These are phyloP conservation scores for Pythium inflatum DNA, from an alignment of 352 stramenopile species.

Conservation along the genomic window DNA sequence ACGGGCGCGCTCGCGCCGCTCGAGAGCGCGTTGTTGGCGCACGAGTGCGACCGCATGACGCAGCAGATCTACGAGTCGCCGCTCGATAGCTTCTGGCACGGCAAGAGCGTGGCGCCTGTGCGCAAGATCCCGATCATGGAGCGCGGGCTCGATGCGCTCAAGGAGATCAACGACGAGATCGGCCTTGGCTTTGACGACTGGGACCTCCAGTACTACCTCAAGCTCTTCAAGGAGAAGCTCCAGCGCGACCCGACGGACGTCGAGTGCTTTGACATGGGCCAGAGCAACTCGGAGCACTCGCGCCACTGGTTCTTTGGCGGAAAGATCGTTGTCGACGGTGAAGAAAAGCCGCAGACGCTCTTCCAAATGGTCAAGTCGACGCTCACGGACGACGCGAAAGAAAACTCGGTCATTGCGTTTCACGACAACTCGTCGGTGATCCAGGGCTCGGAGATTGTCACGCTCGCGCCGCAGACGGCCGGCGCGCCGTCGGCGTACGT, in stretches of 20 bases:
- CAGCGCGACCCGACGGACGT: slow-evolving; percentile 98
- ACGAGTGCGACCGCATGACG: slow-evolving; percentile 97
- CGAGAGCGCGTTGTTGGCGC: slow-evolving; percentile 63
- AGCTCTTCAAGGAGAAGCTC: slow-evolving; percentile 97
- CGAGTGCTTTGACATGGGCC: slow-evolving; percentile 99
- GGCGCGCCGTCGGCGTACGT: slow-evolving; percentile 72
- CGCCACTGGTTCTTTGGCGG: slow-evolving; percentile 99
- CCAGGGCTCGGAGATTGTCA: slow-evolving; percentile 89
- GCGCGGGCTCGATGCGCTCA: slow-evolving; percentile 92
- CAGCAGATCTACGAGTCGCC: slow-evolving; percentile 94
- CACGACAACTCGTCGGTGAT: slow-evolving; percentile 99
- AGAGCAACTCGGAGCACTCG: slow-evolving; percentile 99
- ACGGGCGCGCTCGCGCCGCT: slow-evolving; percentile 51
- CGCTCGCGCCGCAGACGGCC: slow-evolving; percentile 70
- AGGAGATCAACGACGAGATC: slow-evolving; percentile 95
- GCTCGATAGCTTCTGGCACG: slow-evolving; percentile 92
- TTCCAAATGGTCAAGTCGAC: slow-evolving; percentile 99
- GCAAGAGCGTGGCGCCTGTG: slow-evolving; percentile 82
- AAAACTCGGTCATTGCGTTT: slow-evolving; percentile 99
- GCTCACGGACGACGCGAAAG: slow-evolving; percentile 85
- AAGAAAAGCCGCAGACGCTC: slow-evolving; percentile 96
- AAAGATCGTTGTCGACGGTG: slow-evolving; percentile 98
- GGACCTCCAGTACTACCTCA: slow-evolving; percentile 98
- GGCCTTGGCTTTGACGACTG: slow-evolving; percentile 98
- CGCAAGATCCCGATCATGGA: slow-evolving; percentile 95